A percentile compares a stretch with the other conserved stretches of the same genome.
These are phyloP conservation scores for Colletotrichum sojae DNA, from an alignment of 2,329 filamentous ascomycete species.

Conservation along the genomic window DNA sequence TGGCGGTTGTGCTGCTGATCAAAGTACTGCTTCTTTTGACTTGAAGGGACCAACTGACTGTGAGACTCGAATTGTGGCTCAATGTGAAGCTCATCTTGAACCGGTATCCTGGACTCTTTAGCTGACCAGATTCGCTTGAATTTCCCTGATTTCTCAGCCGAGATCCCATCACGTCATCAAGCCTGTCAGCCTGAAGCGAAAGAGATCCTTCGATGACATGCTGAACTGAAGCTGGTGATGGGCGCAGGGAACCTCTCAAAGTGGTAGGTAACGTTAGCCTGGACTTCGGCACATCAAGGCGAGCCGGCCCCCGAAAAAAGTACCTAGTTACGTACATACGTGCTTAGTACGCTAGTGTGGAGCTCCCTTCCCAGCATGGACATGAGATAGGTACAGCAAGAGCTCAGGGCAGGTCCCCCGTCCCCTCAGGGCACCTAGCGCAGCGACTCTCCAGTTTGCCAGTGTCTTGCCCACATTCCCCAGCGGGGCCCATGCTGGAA, in stretches of 20 bases:
- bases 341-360: constrained; percentile 10
- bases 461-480: neutral
- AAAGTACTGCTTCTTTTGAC: too few species aligned
- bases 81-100: neutral
- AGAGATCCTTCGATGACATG: neutral
- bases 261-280: neutral
- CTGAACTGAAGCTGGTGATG: constrained; percentile 2
- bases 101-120: neutral
- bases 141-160: constrained; percentile 7
- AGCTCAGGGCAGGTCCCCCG: neutral
- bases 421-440: neutral
- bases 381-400: too few species aligned
- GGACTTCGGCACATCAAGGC: neutral
- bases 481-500: constrained; percentile 5
- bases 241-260: neutral
- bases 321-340: neutral
- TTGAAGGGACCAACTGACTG: neutral
- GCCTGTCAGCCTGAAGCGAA: neutral
- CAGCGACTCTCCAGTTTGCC: constrained; percentile 26
- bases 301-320: neutral
- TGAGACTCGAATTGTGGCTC: neutral
- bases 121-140: neutral
- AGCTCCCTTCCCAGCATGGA: constrained; percentile 19
- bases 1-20: neutral
- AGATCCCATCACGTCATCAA: constrained; percentile 3